A percentile compares a stretch with the other conserved stretches of the same genome.
phyloP scores from a whole-genome alignment of 345 rosid species.

The Populus pruinosa region DNA sequence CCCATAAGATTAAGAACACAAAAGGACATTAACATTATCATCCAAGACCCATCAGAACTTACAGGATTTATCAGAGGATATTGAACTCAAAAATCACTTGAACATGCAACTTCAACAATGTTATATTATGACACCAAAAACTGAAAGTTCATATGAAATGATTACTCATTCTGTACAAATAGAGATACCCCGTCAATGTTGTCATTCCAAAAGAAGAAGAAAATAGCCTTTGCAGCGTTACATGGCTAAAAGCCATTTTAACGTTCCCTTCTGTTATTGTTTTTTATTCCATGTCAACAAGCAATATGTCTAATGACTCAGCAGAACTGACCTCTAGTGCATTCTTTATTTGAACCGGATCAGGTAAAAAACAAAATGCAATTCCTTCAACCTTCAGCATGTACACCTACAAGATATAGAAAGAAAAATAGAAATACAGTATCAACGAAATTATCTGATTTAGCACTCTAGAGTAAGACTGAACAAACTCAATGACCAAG shows the following conservation, averaged over 20 bases:
- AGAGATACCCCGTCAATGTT: background rate
- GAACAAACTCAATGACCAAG: too few relatives aligned
- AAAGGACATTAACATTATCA: background rate
- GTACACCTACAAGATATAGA: constrained; percentile 52
- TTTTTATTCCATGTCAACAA: background rate
- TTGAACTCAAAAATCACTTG: background rate
- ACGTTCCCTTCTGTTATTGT: background rate
- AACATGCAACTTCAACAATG: background rate
- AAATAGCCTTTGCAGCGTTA: background rate
- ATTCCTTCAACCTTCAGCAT: constrained; percentile 89
- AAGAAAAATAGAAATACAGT: background rate
- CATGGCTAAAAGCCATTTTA: background rate
- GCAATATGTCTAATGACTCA: background rate
- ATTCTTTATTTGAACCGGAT: constrained; percentile 88
- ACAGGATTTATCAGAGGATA: background rate
- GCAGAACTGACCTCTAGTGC: constrained; percentile 72
- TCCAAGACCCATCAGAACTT: background rate
- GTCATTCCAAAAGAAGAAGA: background rate
- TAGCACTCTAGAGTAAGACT: background rate
- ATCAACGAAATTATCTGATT: background rate
- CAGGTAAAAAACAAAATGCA: constrained; percentile 89
- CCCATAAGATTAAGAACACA: background rate
- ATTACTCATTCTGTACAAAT: background rate
- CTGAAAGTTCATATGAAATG: background rate
- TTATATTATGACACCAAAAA: background rate